These are phyloP conservation scores for Akebia trifoliata DNA, from an alignment of 164 flowering plant genomes.

Conservation along the genomic window DNA sequence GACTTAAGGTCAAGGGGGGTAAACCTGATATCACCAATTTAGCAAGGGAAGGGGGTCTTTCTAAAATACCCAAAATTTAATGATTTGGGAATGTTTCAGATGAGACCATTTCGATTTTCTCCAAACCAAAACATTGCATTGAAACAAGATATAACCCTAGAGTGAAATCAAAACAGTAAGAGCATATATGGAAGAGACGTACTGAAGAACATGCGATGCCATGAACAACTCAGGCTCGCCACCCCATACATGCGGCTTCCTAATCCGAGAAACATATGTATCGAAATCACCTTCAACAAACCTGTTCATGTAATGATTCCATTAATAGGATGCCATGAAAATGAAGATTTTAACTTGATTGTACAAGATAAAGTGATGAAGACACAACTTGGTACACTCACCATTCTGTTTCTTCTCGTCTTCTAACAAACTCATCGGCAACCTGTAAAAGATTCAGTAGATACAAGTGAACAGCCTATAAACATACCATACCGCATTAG, in stretches of 20 bases:
- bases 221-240: slow-evolving; percentile 96
- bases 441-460: slow-evolving; percentile 48
- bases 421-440: slow-evolving; percentile 86
- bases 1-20: too few species aligned
- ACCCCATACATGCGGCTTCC: slow-evolving; percentile 96
- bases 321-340: not conserved
- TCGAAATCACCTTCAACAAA: slow-evolving; percentile 97
- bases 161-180: too few species aligned
- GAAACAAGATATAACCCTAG: too few species aligned
- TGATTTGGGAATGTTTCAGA: too few species aligned
- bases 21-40: too few species aligned
- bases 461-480: not conserved
- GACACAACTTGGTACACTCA: slow-evolving; percentile 19
- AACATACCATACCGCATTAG: not conserved
- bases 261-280: slow-evolving; percentile 65
- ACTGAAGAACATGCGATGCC: slow-evolving; percentile 94
- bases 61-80: too few species aligned
- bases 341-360: too few species aligned
- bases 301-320: slow-evolving; percentile 32
- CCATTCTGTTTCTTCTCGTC: slow-evolving; percentile 96
- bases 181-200: slow-evolving; percentile 23
- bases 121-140: too few species aligned
- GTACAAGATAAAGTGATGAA: not conserved
- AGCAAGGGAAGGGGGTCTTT: too few species aligned
- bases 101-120: too few species aligned